A percentile compares a stretch with the other conserved stretches of the same genome.
Evolutionary conservation across 2,329 filamentous ascomycete species (phyloP).

Genomic region (Microsporum canis): DNA sequence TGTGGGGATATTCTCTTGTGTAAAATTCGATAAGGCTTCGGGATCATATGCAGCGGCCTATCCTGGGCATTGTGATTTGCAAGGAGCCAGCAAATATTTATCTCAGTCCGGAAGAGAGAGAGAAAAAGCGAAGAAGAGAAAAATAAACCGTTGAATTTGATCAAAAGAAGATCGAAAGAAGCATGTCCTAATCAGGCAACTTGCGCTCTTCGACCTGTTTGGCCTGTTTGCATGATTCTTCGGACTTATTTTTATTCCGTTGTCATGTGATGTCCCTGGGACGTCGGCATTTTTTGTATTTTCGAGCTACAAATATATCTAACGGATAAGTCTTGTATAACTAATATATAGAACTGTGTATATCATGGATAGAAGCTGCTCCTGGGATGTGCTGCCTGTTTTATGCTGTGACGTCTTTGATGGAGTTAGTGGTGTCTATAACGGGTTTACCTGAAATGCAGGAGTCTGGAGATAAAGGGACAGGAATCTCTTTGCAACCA

Average conservation of each 20-base stretch:
- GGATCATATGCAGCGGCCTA: not conserved
- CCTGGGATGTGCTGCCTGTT: too few relatives aligned
- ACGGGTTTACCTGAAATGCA: too few relatives aligned
- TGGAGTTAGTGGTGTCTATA: too few relatives aligned
- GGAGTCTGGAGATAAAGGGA: too few relatives aligned
- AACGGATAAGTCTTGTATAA: too few relatives aligned
- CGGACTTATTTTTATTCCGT: not conserved
- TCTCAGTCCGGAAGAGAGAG: not conserved
- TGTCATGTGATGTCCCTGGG: not conserved
- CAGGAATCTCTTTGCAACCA: too few relatives aligned
- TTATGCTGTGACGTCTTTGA: too few relatives aligned
- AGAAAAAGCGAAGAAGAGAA: not conserved
- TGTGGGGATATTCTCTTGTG: not conserved
- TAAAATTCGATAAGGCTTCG: not conserved
- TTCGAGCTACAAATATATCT: too few relatives aligned
- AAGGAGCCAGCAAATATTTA: not conserved
- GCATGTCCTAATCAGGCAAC: not conserved
- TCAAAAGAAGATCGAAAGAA: not conserved
- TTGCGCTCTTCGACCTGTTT: not conserved
- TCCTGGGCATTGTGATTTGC: not conserved
- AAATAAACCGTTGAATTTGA: not conserved
- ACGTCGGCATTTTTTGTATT: too few relatives aligned
- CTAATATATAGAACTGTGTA: too few relatives aligned
- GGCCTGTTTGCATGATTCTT: not conserved
- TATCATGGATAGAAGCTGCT: too few relatives aligned